phyloP scores from a whole-genome alignment of 2,329 filamentous ascomycete genomes.

The Xylariomycetidae sp. region DNA sequence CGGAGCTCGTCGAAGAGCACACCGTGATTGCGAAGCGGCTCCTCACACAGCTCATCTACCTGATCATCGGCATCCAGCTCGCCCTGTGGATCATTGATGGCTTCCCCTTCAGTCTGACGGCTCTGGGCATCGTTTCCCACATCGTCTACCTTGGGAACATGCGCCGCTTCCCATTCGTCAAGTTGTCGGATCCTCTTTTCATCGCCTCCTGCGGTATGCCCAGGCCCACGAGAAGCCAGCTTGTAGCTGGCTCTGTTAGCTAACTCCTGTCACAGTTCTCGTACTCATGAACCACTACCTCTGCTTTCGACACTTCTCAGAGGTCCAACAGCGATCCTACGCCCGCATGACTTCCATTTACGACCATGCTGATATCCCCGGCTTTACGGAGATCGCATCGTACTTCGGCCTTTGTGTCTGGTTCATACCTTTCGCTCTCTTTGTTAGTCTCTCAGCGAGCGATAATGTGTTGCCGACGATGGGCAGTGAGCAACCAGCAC shows the following conservation, averaged over 20 bases:
- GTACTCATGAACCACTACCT: slow-evolving; percentile 89
- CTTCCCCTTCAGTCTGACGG: slow-evolving; percentile 71
- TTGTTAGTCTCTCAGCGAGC: slow-evolving; percentile 87
- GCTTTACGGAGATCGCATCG: slow-evolving; percentile 88
- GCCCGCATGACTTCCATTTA: slow-evolving; percentile 54
- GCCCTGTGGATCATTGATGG: slow-evolving; percentile 74
- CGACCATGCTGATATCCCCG: slow-evolving; percentile 60
- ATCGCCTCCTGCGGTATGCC: slow-evolving; percentile 69
- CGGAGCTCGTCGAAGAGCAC: slow-evolving; percentile 95
- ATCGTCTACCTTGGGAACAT: slow-evolving; percentile 86
- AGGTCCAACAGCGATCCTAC: slow-evolving; percentile 51
- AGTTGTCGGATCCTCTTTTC: slow-evolving; percentile 82
- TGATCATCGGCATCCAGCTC: slow-evolving; percentile 66
- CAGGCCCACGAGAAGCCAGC: background rate
- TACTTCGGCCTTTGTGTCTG: slow-evolving; percentile 97
- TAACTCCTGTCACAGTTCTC: slow-evolving; percentile 49
- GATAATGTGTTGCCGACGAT: slow-evolving; percentile 95
- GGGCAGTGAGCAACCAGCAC: slow-evolving; percentile 61
- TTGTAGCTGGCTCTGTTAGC: slow-evolving; percentile 3
- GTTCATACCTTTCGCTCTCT: slow-evolving; percentile 91
- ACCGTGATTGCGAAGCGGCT: slow-evolving; percentile 86
- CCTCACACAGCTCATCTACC: slow-evolving; percentile 80
- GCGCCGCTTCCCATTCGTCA: slow-evolving; percentile 66
- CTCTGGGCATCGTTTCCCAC: slow-evolving; percentile 75
- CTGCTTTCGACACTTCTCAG: slow-evolving; percentile 91